Evolutionary conservation across 768 basidiomycete species (phyloP).

Genomic region (Podaxis sp.): DNA sequence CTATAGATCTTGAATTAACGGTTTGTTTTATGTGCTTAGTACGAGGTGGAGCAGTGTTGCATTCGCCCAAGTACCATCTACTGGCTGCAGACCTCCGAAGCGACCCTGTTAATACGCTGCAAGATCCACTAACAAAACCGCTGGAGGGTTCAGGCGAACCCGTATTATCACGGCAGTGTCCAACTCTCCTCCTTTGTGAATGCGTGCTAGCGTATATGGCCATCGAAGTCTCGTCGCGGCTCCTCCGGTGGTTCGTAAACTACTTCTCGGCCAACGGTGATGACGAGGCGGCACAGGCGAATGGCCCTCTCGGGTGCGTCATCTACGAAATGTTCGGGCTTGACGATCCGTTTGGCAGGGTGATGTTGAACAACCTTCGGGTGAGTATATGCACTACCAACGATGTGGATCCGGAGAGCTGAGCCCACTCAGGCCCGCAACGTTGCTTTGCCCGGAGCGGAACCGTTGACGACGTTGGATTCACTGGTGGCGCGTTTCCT

Average conservation of each 20-base stretch:
- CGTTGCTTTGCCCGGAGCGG: constrained; percentile 72
- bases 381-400: constrained; percentile 36
- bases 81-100: constrained; percentile 76
- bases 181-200: constrained; percentile 89
- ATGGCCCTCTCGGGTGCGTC: constrained; percentile 49
- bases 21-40: constrained; percentile 32
- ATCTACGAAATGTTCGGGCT: constrained; percentile 95
- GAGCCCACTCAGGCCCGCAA: constrained; percentile 55
- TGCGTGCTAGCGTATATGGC: constrained; percentile 91
- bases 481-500: constrained; percentile 64
- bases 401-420: not conserved
- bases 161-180: constrained; percentile 59
- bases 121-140: constrained; percentile 23
- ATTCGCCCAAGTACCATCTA: constrained; percentile 63
- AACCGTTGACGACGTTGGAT: constrained; percentile 55
- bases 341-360: constrained; percentile 84
- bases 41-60: constrained; percentile 61
- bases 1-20: not conserved
- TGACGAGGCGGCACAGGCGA: constrained; percentile 8
- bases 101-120: constrained; percentile 49
- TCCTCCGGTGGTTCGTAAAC: constrained; percentile 75
- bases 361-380: constrained; percentile 88
- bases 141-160: constrained; percentile 19
- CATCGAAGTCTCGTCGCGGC: constrained; percentile 50
- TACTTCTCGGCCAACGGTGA: constrained; percentile 37